These are phyloP conservation scores for Penicillium thymicola DNA, from an alignment of 2,329 filamentous ascomycete species.

Conservation along the genomic window DNA sequence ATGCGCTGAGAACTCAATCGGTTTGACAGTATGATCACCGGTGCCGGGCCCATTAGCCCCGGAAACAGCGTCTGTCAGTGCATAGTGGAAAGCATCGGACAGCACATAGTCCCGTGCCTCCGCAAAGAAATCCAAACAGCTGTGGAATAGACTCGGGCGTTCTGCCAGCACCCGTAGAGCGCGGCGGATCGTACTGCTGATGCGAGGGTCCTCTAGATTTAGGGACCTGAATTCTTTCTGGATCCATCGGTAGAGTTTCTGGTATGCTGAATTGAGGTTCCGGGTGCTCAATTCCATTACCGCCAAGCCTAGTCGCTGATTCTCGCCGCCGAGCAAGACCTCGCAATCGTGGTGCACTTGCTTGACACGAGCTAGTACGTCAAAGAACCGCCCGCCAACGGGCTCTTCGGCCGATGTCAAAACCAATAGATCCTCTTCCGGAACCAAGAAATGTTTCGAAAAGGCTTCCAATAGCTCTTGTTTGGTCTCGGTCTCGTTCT, in stretches of 20 bases:
- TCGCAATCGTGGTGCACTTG: slow-evolving; percentile 86
- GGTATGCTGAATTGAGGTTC: slow-evolving; percentile 81
- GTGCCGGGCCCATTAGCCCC: slow-evolving; percentile 41
- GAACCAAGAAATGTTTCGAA: slow-evolving; percentile 76
- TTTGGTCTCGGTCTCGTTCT: slow-evolving; percentile 71
- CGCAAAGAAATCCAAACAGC: slow-evolving; percentile 87
- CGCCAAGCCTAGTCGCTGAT: slow-evolving; percentile 81
- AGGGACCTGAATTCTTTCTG: slow-evolving; percentile 89
- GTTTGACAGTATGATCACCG: slow-evolving; percentile 66
- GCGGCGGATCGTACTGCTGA: slow-evolving; percentile 77
- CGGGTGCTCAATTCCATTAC: slow-evolving; percentile 89
- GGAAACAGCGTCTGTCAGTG: slow-evolving; percentile 69
- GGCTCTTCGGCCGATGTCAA: slow-evolving; percentile 77
- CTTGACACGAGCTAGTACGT: slow-evolving; percentile 72
- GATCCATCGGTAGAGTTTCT: slow-evolving; percentile 94
- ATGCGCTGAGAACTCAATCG: slow-evolving; percentile 90
- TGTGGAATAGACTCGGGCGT: slow-evolving; percentile 85
- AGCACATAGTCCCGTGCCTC: slow-evolving; percentile 83
- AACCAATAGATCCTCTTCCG: slow-evolving; percentile 72
- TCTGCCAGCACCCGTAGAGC: slow-evolving; percentile 86
- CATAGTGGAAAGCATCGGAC: slow-evolving; percentile 83
- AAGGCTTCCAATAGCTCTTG: slow-evolving; percentile 75
- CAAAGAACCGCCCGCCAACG: slow-evolving; percentile 82
- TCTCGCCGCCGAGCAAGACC: slow-evolving; percentile 81
- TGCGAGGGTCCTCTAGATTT: slow-evolving; percentile 91